Evolutionary conservation across 2,329 filamentous ascomycete species (phyloP), one percentile per base, ranked within the genome.

Genomic region (Sarocladiaceae sp.): DNA sequence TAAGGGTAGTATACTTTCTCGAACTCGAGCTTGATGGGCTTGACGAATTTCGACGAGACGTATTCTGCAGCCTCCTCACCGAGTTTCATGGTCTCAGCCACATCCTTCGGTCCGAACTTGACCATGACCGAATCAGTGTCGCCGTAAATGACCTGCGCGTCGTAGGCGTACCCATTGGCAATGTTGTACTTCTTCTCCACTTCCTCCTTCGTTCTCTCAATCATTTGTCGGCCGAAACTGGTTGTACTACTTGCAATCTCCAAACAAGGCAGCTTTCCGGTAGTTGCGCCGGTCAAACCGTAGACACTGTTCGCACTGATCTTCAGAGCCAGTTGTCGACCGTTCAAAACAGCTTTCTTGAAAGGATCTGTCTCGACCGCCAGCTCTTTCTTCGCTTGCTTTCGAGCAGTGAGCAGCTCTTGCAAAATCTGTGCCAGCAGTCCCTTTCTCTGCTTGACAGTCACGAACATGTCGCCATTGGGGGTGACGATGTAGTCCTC

Each of bases 101-200:
- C 73, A 51, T 96, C 89, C 33, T 81, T 83, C 9, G 89, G 90
- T 33, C 93, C 93, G 54, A 98, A 98, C 59, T 96, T 97, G 49
- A 98, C 91, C 93, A 98, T 98, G 68, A 98, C 93, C 7, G 93
- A 98, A 74, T 98, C 93, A 2, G 93, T 98, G 65, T 98, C 93
- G 69, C 93, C 93, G 55, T 98, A 98, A 51, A 98, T 94, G 67
- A 98, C 93, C 60, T 96, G 83, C 0, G 93, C 93, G 62, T 98
- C 87, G 61, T 97, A 88, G 2, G 78, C 81, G 65, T 97, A 98
- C 15, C 93, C 93, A 56, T 98, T 97, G 41, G 87, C 87, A 46
- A 96, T 90, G 40, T 80, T 91, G 65, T 95, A 98, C 53, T 80
- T 83, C 32, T 78, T 74, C 65, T 97, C 91, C 6, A 98, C 93